Conservation (phyloP, 1,139 yeast genomes). For the Sugiyamaella sp. region DNA sequence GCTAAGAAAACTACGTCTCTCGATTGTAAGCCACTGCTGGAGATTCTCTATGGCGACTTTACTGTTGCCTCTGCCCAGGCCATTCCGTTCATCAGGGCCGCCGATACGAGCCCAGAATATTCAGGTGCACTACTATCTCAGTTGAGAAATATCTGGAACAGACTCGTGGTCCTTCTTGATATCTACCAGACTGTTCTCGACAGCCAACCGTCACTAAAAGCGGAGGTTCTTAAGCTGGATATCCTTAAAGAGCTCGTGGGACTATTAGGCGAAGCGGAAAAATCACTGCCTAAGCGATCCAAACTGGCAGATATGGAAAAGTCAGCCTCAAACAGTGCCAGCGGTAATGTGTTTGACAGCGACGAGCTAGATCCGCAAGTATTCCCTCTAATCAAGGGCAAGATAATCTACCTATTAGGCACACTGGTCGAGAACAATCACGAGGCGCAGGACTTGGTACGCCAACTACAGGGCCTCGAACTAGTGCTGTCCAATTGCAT, state of each 20-base stretch:
- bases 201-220: conserved; percentile 2
- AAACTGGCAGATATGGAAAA: conserved; percentile 33
- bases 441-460: conserved; percentile 64
- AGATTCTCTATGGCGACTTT: conserved; percentile 11
- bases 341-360: conserved; percentile 1
- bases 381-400: conserved; percentile 39
- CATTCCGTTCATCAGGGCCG: conserved; percentile 26
- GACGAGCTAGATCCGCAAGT: conserved; percentile 29
- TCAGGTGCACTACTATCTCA: conserved; percentile 22
- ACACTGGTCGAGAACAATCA: conserved; percentile 51
- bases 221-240: conserved; percentile 7
- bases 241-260: conserved; percentile 26
- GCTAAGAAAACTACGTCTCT: background rate
- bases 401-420: conserved; percentile 36
- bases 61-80: conserved; percentile 20
- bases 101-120: conserved; percentile 24
- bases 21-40: conserved; percentile 17
- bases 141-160: conserved; percentile 26
- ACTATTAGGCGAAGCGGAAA: conserved; percentile 34
- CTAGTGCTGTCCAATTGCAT: conserved; percentile 78
- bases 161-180: conserved; percentile 27
- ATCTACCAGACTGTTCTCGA: conserved; percentile 26
- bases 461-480: conserved; percentile 70
- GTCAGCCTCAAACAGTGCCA: conserved; percentile 1
- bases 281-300: conserved; percentile 33